Conservation (phyloP, 2,329 filamentous ascomycete genomes). For the Eutypella sp. region DNA sequence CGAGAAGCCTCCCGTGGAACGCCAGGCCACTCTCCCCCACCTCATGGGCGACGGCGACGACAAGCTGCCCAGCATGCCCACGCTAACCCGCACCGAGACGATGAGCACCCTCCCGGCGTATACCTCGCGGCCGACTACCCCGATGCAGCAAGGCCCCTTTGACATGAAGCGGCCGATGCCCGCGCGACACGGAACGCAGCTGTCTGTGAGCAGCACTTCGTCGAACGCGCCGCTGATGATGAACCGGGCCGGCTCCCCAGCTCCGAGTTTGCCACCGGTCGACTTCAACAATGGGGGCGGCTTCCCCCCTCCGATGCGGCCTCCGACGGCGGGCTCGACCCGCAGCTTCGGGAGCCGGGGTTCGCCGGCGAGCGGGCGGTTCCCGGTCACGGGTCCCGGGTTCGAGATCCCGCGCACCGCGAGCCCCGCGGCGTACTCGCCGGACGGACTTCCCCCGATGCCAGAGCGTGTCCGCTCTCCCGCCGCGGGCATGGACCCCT, state of each 20-base stretch:
- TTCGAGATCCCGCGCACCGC: constrained; percentile 15
- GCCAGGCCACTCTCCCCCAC: constrained; percentile 65
- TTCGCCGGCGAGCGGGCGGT: constrained; percentile 17
- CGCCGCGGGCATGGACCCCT: constrained; percentile 26
- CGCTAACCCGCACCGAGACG: constrained; percentile 55
- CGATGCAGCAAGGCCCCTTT: constrained; percentile 48
- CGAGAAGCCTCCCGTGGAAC: constrained; percentile 43
- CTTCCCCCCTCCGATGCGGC: constrained; percentile 27
- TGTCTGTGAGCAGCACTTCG: constrained; percentile 56
- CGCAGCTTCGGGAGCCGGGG: constrained; percentile 24
- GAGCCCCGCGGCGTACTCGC: constrained; percentile 20
- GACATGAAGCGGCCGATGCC: constrained; percentile 47
- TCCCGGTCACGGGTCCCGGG: constrained; percentile 15
- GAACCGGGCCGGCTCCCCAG: constrained; percentile 32
- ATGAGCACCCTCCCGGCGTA: constrained; percentile 59
- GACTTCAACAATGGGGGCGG: constrained; percentile 14
- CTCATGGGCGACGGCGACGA: constrained; percentile 46
- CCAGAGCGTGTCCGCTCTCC: constrained; percentile 29
- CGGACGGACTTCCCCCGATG: constrained; percentile 24
- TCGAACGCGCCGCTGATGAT: constrained; percentile 62
- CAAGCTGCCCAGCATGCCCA: constrained; percentile 54
- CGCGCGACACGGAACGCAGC: constrained; percentile 33
- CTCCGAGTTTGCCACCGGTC: constrained; percentile 30
- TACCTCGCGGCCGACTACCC: constrained; percentile 53
- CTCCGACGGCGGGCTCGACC: constrained; percentile 33